Evolutionary conservation across 805 yeast genomes (phyloP).

Genomic region (Saccharomycopsis guyanensis): DNA sequence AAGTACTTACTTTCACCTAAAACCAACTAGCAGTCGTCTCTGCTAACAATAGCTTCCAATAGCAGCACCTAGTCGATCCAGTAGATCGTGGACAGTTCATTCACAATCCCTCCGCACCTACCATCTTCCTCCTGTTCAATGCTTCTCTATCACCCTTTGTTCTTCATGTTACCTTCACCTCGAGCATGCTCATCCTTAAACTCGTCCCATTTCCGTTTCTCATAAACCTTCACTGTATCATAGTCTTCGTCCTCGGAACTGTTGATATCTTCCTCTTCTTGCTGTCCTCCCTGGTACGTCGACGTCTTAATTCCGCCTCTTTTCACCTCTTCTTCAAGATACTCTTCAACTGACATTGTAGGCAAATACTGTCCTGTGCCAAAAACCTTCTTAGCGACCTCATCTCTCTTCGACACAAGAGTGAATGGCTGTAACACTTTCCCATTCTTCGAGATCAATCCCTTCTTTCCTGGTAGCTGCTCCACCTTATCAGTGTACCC

Average conservation of each 20-base stretch:
- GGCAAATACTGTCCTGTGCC: slow-evolving; percentile 94
- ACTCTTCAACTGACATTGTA: slow-evolving; percentile 90
- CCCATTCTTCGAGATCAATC: slow-evolving; percentile 62
- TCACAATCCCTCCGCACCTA: too few relatives aligned
- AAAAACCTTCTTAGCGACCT: slow-evolving; percentile 56
- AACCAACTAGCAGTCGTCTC: too few relatives aligned
- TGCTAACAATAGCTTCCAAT: too few relatives aligned
- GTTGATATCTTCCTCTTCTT: slow-evolving; percentile 29
- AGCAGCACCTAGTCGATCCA: too few relatives aligned
- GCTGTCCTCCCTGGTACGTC: slow-evolving; percentile 33
- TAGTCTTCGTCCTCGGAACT: slow-evolving; percentile 44
- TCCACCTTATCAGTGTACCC: slow-evolving; percentile 65
- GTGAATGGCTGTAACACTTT: slow-evolving; percentile 81
- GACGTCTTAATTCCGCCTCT: slow-evolving; percentile 67
- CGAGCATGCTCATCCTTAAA: slow-evolving; percentile 78
- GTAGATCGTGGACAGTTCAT: too few relatives aligned
- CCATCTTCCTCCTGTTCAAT: too few relatives aligned
- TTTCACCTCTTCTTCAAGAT: slow-evolving; percentile 74
- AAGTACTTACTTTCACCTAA: too few relatives aligned
- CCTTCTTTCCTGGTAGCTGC: slow-evolving; percentile 32
- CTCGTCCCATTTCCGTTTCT: slow-evolving; percentile 87
- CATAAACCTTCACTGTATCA: slow-evolving; percentile 58
- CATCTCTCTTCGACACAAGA: slow-evolving; percentile 50
- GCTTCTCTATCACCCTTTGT: slow-evolving; percentile 55
- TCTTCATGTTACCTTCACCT: slow-evolving; percentile 86